phyloP scores from a whole-genome alignment of 768 basidiomycete genomes.

The Lactarius psammicola region DNA sequence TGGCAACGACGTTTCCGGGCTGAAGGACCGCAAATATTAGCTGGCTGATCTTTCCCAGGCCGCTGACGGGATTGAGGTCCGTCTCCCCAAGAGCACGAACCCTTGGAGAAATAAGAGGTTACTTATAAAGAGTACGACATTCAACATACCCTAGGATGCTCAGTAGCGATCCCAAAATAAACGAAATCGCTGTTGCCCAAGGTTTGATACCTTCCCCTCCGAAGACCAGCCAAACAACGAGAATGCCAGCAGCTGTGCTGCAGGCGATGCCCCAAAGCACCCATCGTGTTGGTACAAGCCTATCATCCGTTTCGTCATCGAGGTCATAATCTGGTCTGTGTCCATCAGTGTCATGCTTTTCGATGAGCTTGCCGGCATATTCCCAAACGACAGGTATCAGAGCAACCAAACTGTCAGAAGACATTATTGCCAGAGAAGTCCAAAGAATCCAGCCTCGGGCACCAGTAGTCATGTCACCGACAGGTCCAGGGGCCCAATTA shows the following conservation, averaged over 20 bases:
- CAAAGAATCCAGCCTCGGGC: constrained; percentile 98
- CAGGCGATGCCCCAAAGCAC: constrained; percentile 62
- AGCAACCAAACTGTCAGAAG: constrained; percentile 84
- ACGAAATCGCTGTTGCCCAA: constrained; percentile 90
- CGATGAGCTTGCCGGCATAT: constrained; percentile 41
- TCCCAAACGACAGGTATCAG: constrained; percentile 72
- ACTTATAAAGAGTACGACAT: not conserved
- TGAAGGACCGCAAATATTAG: constrained; percentile 92
- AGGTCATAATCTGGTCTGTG: constrained; percentile 44
- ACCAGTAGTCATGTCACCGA: constrained; percentile 81
- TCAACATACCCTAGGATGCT: constrained; percentile 78
- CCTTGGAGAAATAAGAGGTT: constrained; percentile 39
- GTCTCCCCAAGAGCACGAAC: constrained; percentile 96
- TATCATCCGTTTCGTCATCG: constrained; percentile 73
- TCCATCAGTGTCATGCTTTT: constrained; percentile 22
- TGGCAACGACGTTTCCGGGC: constrained; percentile 94
- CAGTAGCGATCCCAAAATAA: constrained; percentile 78
- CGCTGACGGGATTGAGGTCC: constrained; percentile 89
- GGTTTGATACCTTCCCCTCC: constrained; percentile 89
- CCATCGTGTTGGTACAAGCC: constrained; percentile 81
- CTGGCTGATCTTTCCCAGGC: constrained; percentile 93
- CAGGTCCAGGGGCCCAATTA: constrained; percentile 94
- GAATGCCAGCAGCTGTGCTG: constrained; percentile 69
- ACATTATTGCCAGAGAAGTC: constrained; percentile 95
- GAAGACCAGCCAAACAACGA: constrained; percentile 86